Base-by-base conservation (phyloP, 2,329 filamentous ascomycete genomes). In the Thelonectria discophora region DNA sequence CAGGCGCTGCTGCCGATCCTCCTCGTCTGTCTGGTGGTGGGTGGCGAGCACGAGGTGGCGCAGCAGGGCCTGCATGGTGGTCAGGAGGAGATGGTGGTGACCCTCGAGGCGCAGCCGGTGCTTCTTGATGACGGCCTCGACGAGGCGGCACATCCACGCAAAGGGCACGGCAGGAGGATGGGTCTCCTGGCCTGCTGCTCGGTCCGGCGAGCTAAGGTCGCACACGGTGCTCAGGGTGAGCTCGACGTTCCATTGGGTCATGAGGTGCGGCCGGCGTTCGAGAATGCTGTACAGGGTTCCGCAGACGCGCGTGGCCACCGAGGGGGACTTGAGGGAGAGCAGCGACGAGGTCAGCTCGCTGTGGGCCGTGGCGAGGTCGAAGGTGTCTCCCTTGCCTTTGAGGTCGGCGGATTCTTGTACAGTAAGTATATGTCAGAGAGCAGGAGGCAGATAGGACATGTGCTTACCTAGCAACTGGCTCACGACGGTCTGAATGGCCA, bases 71-170 rank as follows among this genome's bases (percentile, higher is more conserved):
- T 88, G 84, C 60, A 90, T 76, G 2, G 81, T 75, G 37, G 80
- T 75, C 48, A 88, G 75, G 5, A 89, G 78, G 46, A 89, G 76
- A 69, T 88, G 87, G 67, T 87, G 86, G 64, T 87, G 87, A 2
- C 86, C 86, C 67, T 88, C 83, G 2, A 90, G 78, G 10, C 87
- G 85, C 45, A 86, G 79, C 5, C 87, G 80, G 72, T 89, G 86
- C 49, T 86, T 84, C 69, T 82, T 83, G 70, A 90, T 83, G 39
- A 89, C 76, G 20, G 80, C 76, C 56, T 86, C 84, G 18, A 86
- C 76, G 9, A 90, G 77, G 55, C 79, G 81, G 75, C 82, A 88
- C 15, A 86, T 75, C 70, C 76, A 76, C 2, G 77, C 70, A 69
- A 80, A 87, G 0, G 79, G 73, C 6, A 77, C 74, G 7, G n/a